Evolutionary conservation across 805 yeast species (phyloP), one percentile per base, ranked within the genome.

Genomic region (Torulaspora indica): DNA sequence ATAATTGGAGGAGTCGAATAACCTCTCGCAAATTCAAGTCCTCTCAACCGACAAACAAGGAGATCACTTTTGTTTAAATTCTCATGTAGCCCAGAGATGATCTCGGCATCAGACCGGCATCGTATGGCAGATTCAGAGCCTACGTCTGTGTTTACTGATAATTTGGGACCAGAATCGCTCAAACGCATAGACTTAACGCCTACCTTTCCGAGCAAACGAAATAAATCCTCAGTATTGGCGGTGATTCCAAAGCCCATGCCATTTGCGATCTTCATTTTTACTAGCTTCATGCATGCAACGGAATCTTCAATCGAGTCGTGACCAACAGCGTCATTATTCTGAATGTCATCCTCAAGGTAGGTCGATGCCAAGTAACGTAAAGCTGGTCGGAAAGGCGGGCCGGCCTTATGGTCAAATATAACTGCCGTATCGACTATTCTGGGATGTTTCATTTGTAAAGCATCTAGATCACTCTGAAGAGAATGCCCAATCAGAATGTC

Each of bases 271-370:
- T 90, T 89, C 52, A 79, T 54, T 53, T 85, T 80, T 1, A 85
- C 77, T 39, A 91, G 72, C 40, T 86, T 88, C 56, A 90, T 69
- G 59, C 96, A 86, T 0, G 95, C 81, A 23, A 62, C 62, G 9
- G 95, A 84, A 60, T 91, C 98, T 59, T 87, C 96, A 4, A 83
- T 73, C 0, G 98, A 84, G 42, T 90, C 85, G 64, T 91, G 98
- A 1, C 95, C 95, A 3, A 61, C 52, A 3, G 47, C 52, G 20
- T 72, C 73, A n/a, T 83, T 81, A 20, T 66, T 66, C 63, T 93
- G 98, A 40, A 91, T 91, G 0, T 62, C 67, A 39, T 75, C 66
- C 14, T 71, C 64, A 30, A 90, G 66, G 58, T 73, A 77, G 45
- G 72, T 75, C 8, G 71, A 65, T 2, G 89, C 72, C n/a, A 93